Evolutionary conservation across 2,329 filamentous ascomycete species (phyloP), one percentile per base, ranked within the genome.

Genomic region (Hortaea werneckii): DNA sequence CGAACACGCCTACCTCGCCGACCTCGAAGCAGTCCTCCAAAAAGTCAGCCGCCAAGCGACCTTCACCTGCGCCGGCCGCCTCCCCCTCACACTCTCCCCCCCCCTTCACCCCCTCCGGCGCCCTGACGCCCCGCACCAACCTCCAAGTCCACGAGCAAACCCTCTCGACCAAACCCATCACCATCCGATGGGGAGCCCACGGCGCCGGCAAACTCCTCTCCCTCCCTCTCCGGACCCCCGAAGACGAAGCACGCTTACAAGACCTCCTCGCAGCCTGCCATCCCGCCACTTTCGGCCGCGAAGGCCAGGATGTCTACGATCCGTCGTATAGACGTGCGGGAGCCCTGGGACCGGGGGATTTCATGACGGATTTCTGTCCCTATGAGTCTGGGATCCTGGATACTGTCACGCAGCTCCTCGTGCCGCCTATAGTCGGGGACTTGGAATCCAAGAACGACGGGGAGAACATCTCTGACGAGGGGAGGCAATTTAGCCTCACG

Each of bases 381-480:
- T 73, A 75, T 4, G 62, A 71, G 8, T 54, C 65, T 5, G 74
- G 75, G 0, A 75, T 82, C n/a, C 53, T 80, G 2, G 70, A 77
- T 44, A 60, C 63, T 0, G 58, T 79, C 8, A 67, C 67, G 1
- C 70, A 77, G 44, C 48, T 66, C 4, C 43, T 49, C n/a, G n/a
- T 49, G 28, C 43, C 47, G 7, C 32, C 43, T 12, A 28, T 48
- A 26, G 40, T 20, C 8, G 40, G 7, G 28, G 32, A 37, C 9
- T 11, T 37, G 4, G 12, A 40, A 11, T 35, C 9, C 9, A 9
- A 35, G 9, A 35, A 35, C 32, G 9, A 9, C 32, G 32, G 32
- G n/a, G 20, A 20, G 4, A 20, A 20, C 20, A 20, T 20, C 20
- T 20, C 20, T 20, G 10, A n/a, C 5, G 9, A 9, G n/a, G 28